Conservation (phyloP, 2,329 filamentous ascomycete species). For the Tolypocladium pustulatum region DNA sequence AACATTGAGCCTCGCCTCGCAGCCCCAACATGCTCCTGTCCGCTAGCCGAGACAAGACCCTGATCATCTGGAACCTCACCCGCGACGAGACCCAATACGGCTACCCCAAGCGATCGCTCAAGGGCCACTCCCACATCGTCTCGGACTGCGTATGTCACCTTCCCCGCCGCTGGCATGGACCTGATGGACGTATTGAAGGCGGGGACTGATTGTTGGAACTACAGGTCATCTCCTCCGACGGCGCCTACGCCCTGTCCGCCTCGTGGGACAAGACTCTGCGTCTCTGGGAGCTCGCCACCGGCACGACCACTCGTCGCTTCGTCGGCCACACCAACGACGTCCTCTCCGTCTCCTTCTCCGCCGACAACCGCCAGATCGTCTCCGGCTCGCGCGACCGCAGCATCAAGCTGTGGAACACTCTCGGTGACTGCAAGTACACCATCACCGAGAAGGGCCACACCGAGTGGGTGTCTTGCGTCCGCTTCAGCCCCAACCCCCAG, state of each 20-base stretch:
- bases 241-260: slow-evolving; percentile 95
- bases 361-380: slow-evolving; percentile 99
- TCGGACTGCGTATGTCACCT: slow-evolving; percentile 88
- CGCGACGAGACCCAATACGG: slow-evolving; percentile 97
- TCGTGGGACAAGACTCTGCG: slow-evolving; percentile 99
- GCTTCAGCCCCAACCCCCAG: slow-evolving; percentile 99
- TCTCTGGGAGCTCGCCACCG: slow-evolving; percentile 96
- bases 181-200: slow-evolving; percentile 2
- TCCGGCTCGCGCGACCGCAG: slow-evolving; percentile 96
- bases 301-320: slow-evolving; percentile 94
- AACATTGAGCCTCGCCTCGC: slow-evolving; percentile 11
- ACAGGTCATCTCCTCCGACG: slow-evolving; percentile 97
- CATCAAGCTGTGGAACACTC: slow-evolving; percentile 99
- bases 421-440: slow-evolving; percentile 99
- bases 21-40: slow-evolving; percentile 99
- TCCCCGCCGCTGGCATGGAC: not conserved
- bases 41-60: slow-evolving; percentile 91
- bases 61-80: slow-evolving; percentile 99
- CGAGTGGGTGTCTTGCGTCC: slow-evolving; percentile 98
- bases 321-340: slow-evolving; percentile 99
- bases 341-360: slow-evolving; percentile 98
- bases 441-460: slow-evolving; percentile 99
- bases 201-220: slow-evolving; percentile 12
- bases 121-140: slow-evolving; percentile 99
- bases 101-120: slow-evolving; percentile 97